Percentiles rank a stretch among this genome's conserved stretches.
phyloP scores from a whole-genome alignment of 1,139 yeast species.

The Diutina ranongensis region DNA sequence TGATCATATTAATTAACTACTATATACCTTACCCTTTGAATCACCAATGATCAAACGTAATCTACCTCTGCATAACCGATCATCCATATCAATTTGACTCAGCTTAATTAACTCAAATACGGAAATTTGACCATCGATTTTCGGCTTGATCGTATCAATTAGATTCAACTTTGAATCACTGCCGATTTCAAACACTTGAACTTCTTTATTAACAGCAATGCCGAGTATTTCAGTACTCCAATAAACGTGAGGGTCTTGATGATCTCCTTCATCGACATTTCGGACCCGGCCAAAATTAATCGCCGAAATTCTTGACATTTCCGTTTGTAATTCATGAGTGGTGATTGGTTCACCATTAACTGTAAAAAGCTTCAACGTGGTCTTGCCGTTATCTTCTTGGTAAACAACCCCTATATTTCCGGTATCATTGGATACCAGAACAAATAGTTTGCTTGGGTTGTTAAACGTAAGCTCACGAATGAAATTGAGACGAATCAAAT shows the following conservation, averaged over 20 bases:
- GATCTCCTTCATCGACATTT: not conserved
- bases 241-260: not conserved
- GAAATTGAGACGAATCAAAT: constrained; percentile 36
- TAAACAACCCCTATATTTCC: constrained; percentile 32
- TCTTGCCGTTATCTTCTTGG: too few species aligned
- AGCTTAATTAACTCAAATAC: not conserved
- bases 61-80: not conserved
- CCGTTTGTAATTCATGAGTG: not conserved
- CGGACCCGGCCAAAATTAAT: constrained; percentile 1
- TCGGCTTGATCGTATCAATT: not conserved
- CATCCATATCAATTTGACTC: constrained; percentile 2
- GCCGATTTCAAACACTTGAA: not conserved
- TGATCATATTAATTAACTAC: too few species aligned
- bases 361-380: not conserved
- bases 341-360: not conserved
- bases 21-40: constrained; percentile 1
- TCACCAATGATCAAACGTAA: not conserved
- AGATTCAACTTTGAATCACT: not conserved
- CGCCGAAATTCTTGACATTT: not conserved
- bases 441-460: constrained; percentile 13
- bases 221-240: not conserved
- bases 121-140: not conserved
- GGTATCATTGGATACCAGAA: constrained; percentile 41
- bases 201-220: not conserved
- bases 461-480: constrained; percentile 27